Base-by-base conservation (phyloP, 148 eudicot genomes). In the Vaccinium corymbosum region DNA sequence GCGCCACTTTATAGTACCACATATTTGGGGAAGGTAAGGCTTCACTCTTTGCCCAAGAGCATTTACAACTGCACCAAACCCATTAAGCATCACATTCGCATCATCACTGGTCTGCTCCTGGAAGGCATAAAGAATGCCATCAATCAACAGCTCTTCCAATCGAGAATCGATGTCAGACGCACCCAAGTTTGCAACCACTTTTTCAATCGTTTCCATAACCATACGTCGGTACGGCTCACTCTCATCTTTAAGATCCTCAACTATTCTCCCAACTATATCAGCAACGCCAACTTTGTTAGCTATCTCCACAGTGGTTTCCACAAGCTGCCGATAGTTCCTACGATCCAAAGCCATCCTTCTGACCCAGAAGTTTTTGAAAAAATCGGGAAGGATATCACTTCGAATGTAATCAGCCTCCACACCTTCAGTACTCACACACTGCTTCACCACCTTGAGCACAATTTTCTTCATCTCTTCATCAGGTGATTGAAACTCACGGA, bases 401-500 rank as follows among this genome's bases (percentile, higher is more conserved):
- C 98, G 87, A 56, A 96, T 96, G 81, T 94, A 96, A 68, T 93
- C 98, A 57, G 95, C 89, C 90, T 96, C 99, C 75, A 96, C 98
- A 83, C 99, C 99, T 89, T 96, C 98, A 4, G 99, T 94, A 78
- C 99, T 92, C 80, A 96, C 99, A 88, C 99, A 96, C 89, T 96
- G 99, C 89, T 96, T 96, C 50, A 96, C 99, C 88, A 96, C 99
- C 86, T 96, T 96, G 81, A 94, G 82, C 80, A 96, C 99, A 84
- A 96, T 96, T 85, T 96, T 96, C 92, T 96, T 96, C 99, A 96
- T 96, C 90, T 96, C 98, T 89, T 96, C 99, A 89, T 96, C 99
- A 27, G 98, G 99, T 10, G 99, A 96, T 85, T 96, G 99, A 85
- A 96, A 96, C 90, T 96, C 99, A 42, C 98, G 94, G 55, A 96